Evolutionary conservation across 2,329 filamentous ascomycete genomes (phyloP).

Genomic region (Penicillium sp.): DNA sequence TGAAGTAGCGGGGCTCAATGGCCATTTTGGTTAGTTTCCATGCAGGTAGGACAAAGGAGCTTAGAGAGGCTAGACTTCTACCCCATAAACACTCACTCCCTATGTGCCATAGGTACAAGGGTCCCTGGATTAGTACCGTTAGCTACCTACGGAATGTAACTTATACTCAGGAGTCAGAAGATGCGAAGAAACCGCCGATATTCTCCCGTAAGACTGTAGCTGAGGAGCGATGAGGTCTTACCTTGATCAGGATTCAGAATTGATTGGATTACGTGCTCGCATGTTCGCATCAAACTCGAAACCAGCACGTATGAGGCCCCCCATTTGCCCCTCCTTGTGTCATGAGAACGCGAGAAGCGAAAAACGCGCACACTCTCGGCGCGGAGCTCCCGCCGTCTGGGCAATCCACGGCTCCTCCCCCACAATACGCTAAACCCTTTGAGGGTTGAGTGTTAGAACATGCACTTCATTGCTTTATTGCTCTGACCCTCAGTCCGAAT

Average conservation of each 20-base stretch:
- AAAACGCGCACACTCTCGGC: constrained; percentile 2
- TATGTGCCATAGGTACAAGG: background rate
- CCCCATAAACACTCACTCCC: background rate
- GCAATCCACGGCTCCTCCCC: constrained; percentile 22
- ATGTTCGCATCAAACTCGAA: background rate
- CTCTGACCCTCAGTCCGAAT: constrained; percentile 1
- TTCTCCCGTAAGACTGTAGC: background rate
- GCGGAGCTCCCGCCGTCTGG: constrained; percentile 22
- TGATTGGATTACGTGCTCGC: background rate
- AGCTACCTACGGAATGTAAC: too few species aligned
- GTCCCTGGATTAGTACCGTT: background rate
- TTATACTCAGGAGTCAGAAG: too few species aligned
- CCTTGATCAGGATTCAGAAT: background rate
- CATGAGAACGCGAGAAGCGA: background rate
- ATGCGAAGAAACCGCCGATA: background rate
- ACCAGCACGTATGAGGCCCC: background rate
- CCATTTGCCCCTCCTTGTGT: background rate
- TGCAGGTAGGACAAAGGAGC: background rate
- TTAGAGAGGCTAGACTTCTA: background rate
- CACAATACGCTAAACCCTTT: constrained; percentile 17
- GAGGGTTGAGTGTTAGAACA: background rate
- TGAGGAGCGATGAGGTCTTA: background rate
- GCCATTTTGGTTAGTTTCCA: background rate
- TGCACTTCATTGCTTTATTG: background rate
- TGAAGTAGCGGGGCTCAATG: background rate